Evolutionary conservation across 805 yeast genomes (phyloP).

Genomic region (Lachancea meyersii): DNA sequence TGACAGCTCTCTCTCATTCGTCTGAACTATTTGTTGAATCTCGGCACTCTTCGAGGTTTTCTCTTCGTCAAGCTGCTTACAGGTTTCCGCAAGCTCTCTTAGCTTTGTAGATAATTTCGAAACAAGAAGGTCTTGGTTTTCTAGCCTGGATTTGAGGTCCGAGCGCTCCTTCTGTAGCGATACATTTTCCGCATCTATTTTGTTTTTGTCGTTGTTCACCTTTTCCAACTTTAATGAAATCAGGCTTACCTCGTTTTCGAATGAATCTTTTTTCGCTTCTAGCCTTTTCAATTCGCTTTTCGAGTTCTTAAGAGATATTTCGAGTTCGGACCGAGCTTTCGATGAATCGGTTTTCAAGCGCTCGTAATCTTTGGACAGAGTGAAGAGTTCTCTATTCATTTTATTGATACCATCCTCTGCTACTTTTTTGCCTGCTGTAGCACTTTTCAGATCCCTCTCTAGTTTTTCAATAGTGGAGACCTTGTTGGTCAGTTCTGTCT

Average conservation of each 20-base stretch:
- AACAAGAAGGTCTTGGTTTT: slow-evolving; percentile 32
- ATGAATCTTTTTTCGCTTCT: not conserved
- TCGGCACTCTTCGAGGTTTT: not conserved
- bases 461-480: slow-evolving; percentile 20
- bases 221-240: not conserved
- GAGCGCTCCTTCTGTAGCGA: slow-evolving; percentile 21
- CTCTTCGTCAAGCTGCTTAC: slow-evolving; percentile 20
- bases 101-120: slow-evolving; percentile 42
- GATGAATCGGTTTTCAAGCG: slow-evolving; percentile 41
- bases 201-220: slow-evolving; percentile 5
- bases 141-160: slow-evolving; percentile 24
- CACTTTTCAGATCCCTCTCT: slow-evolving; percentile 24
- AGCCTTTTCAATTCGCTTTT: not conserved
- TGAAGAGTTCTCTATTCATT: slow-evolving; percentile 77
- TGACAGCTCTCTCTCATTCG: not conserved
- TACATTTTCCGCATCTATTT: slow-evolving; percentile 19
- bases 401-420: slow-evolving; percentile 87
- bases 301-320: slow-evolving; percentile 11
- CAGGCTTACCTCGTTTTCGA: not conserved
- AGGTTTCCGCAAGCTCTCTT: slow-evolving; percentile 36
- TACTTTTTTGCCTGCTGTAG: slow-evolving; percentile 41
- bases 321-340: slow-evolving; percentile 31
- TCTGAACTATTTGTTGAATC: not conserved
- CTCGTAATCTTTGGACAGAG: slow-evolving; percentile 53
- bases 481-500: slow-evolving; percentile 12